Percentiles rank a stretch among this genome's conserved stretches.
Conservation (phyloP, 2,329 filamentous ascomycete genomes). For the Cordyceps farinosa region DNA sequence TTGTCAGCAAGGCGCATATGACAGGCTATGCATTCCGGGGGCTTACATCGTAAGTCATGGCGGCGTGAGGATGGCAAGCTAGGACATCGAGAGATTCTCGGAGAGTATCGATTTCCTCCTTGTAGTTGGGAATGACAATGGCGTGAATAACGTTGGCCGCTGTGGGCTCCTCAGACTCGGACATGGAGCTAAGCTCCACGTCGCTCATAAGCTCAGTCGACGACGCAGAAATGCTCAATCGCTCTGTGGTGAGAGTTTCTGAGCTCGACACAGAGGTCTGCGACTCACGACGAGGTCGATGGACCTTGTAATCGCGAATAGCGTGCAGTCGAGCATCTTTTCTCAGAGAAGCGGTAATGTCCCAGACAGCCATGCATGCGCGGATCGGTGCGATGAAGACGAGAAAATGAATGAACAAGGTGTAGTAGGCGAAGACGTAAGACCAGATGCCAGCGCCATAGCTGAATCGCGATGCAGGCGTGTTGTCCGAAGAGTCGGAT, state of each 20-base stretch:
- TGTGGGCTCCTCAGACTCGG: slow-evolving; percentile 41
- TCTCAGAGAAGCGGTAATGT: slow-evolving; percentile 50
- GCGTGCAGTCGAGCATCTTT: slow-evolving; percentile 43
- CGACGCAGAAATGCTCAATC: slow-evolving; percentile 44
- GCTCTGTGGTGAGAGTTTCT: slow-evolving; percentile 46
- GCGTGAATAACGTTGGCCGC: slow-evolving; percentile 54
- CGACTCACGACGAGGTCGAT: slow-evolving; percentile 52
- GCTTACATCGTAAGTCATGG: slow-evolving; percentile 66
- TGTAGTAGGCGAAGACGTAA: slow-evolving; percentile 60
- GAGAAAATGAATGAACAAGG: slow-evolving; percentile 60
- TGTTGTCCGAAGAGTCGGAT: slow-evolving; percentile 14
- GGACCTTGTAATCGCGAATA: slow-evolving; percentile 44
- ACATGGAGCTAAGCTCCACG: slow-evolving; percentile 44
- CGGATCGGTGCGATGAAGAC: slow-evolving; percentile 62
- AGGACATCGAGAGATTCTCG: slow-evolving; percentile 66
- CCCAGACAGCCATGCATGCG: slow-evolving; percentile 58
- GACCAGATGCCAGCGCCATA: slow-evolving; percentile 49
- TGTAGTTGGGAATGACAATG: slow-evolving; percentile 71
- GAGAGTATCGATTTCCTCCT: slow-evolving; percentile 66
- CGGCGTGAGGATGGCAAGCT: slow-evolving; percentile 62
- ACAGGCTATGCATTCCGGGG: background rate
- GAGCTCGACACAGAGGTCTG: slow-evolving; percentile 54
- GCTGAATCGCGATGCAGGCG: slow-evolving; percentile 27
- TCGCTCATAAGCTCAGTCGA: slow-evolving; percentile 50
- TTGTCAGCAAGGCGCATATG: background rate